phyloP scores from a whole-genome alignment of 495 filamentous ascomycete species.

The Penicillium paxilli region DNA sequence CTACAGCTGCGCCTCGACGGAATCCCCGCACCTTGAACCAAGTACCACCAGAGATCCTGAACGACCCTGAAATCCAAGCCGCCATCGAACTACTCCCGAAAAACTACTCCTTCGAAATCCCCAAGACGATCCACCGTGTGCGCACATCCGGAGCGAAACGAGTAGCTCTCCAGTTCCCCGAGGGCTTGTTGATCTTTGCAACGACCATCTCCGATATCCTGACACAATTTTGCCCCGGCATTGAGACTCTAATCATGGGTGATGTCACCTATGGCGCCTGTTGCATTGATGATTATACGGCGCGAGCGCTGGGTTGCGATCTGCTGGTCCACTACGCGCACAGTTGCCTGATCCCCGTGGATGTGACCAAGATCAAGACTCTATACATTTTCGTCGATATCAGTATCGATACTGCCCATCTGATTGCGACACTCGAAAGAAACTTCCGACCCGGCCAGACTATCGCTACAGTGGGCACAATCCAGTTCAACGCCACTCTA shows the following conservation, averaged over 20 bases:
- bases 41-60: slow-evolving; percentile 81
- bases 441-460: slow-evolving; percentile 85
- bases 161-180: slow-evolving; percentile 93
- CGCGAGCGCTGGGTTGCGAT: slow-evolving; percentile 90
- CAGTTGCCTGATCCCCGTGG: slow-evolving; percentile 92
- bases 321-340: slow-evolving; percentile 97
- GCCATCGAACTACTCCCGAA: slow-evolving; percentile 83
- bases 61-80: slow-evolving; percentile 84
- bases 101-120: slow-evolving; percentile 98
- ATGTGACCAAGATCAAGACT: slow-evolving; percentile 91
- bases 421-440: slow-evolving; percentile 81
- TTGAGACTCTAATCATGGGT: slow-evolving; percentile 95
- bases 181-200: slow-evolving; percentile 92
- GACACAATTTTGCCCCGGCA: slow-evolving; percentile 87
- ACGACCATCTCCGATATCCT: slow-evolving; percentile 98
- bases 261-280: slow-evolving; percentile 99
- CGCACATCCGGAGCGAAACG: slow-evolving; percentile 72
- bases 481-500: slow-evolving; percentile 97
- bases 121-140: slow-evolving; percentile 95
- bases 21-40: slow-evolving; percentile 79
- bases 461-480: slow-evolving; percentile 92
- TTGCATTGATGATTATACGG: slow-evolving; percentile 98
- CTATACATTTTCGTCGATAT: slow-evolving; percentile 99
- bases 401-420: slow-evolving; percentile 84
- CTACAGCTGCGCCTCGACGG: slow-evolving; percentile 61